Evolutionary conservation across 495 filamentous ascomycete species (phyloP).

Genomic region (Penicillium psychrofluorescens): DNA sequence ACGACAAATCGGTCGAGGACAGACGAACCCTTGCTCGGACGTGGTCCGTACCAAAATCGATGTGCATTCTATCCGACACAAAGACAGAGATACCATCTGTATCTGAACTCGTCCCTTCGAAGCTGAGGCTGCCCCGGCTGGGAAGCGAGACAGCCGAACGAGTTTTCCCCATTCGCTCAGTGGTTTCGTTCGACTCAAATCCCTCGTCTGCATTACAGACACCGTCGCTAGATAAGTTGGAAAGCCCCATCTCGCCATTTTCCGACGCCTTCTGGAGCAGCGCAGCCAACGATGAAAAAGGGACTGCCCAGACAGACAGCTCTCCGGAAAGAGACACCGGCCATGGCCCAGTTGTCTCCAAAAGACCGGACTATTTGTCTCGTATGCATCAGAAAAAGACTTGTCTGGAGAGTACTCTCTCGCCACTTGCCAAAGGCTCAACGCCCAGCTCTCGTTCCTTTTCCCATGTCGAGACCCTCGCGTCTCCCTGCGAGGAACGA

Average conservation of each 20-base stretch:
- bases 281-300: too few relatives aligned
- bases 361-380: background rate
- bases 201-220: constrained; percentile 19
- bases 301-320: background rate
- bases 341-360: background rate
- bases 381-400: constrained; percentile 3
- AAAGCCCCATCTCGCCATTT: constrained; percentile 13
- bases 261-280: constrained; percentile 2
- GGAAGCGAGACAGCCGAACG: constrained; percentile 12
- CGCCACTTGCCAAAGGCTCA: background rate
- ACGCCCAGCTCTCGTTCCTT: background rate
- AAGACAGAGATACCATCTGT: constrained; percentile 14
- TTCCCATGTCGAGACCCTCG: background rate
- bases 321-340: background rate
- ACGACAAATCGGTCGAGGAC: constrained; percentile 3
- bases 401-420: background rate
- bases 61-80: constrained; percentile 17
- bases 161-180: constrained; percentile 20
- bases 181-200: constrained; percentile 16
- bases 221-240: constrained; percentile 15
- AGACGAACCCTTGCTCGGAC: constrained; percentile 3
- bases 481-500: background rate
- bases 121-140: constrained; percentile 15
- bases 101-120: constrained; percentile 10
- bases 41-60: constrained; percentile 10